Evolutionary conservation across 2,329 filamentous ascomycete species (phyloP).

Genomic region (Botryosphaeria dothidea): DNA sequence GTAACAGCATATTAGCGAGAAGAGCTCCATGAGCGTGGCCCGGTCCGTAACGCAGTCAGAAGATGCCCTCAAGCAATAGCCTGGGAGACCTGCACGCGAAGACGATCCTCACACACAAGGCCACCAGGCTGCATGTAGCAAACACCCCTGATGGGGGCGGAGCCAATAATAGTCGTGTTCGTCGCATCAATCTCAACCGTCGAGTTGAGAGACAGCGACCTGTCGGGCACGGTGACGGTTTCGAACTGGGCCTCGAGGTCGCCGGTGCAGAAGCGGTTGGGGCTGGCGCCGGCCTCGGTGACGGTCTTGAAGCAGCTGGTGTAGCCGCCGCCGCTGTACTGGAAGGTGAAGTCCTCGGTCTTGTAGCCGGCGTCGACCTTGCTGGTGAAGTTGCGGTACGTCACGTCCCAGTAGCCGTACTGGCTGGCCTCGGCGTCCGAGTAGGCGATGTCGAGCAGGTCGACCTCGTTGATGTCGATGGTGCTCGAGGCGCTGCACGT

Average conservation of each 20-base stretch:
- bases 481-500: not conserved
- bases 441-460: not conserved
- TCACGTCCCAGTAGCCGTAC: slow-evolving; percentile 11
- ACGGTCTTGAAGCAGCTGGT: not conserved
- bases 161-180: not conserved
- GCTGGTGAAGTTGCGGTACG: slow-evolving; percentile 5
- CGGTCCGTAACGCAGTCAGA: not conserved
- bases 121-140: slow-evolving; percentile 4
- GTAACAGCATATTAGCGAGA: too few species aligned
- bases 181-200: not conserved
- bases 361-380: not conserved
- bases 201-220: not conserved
- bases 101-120: not conserved
- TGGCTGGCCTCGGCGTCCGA: slow-evolving; percentile 24
- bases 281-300: not conserved
- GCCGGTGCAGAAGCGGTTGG: not conserved
- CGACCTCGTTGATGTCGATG: not conserved
- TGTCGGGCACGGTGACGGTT: not conserved
- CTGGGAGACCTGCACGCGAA: not conserved
- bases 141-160: not conserved
- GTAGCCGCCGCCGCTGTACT: not conserved
- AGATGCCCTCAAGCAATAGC: not conserved
- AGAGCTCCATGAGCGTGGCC: not conserved
- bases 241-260: not conserved
- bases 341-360: not conserved